Evolutionary conservation across 2,329 filamentous ascomycete species (phyloP).

Genomic region (Ophiostoma quercus): DNA sequence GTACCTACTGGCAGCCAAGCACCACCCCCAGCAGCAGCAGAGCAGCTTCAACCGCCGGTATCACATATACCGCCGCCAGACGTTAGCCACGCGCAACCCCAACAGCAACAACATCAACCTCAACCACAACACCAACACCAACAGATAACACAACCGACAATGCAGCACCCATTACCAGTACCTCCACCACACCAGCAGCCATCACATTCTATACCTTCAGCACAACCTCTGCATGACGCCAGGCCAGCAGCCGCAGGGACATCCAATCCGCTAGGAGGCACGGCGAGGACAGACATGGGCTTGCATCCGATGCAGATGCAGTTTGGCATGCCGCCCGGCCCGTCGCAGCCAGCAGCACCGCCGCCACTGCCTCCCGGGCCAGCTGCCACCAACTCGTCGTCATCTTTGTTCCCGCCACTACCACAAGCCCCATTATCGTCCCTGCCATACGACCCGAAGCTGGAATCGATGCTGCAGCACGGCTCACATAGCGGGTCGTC

Average conservation of each 20-base stretch:
- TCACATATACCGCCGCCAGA: neutral
- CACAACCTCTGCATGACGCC: neutral
- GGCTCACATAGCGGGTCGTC: conserved; percentile 25
- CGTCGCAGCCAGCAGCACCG: neutral
- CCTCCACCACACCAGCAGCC: neutral
- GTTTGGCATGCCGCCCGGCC: conserved; percentile 12
- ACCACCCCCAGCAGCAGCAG: neutral
- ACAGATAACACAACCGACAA: neutral
- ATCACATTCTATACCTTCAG: neutral
- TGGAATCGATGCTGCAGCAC: conserved; percentile 18
- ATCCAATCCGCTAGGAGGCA: conserved; percentile 8
- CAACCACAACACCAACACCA: neutral
- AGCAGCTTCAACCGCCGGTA: neutral
- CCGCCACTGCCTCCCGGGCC: neutral
- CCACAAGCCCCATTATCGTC: conserved; percentile 10
- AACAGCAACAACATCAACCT: neutral
- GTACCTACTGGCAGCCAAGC: neutral
- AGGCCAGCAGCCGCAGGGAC: neutral
- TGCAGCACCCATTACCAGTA: neutral
- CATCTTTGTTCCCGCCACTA: conserved; percentile 8
- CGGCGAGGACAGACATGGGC: conserved; percentile 5
- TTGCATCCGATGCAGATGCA: conserved; percentile 15
- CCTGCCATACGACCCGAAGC: conserved; percentile 14
- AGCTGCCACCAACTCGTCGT: neutral
- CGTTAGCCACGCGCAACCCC: neutral